Percentiles rank a stretch among this genome's conserved stretches.
phyloP scores from a whole-genome alignment of 306 rosid genomes.

The Castanopsis chinensis region DNA sequence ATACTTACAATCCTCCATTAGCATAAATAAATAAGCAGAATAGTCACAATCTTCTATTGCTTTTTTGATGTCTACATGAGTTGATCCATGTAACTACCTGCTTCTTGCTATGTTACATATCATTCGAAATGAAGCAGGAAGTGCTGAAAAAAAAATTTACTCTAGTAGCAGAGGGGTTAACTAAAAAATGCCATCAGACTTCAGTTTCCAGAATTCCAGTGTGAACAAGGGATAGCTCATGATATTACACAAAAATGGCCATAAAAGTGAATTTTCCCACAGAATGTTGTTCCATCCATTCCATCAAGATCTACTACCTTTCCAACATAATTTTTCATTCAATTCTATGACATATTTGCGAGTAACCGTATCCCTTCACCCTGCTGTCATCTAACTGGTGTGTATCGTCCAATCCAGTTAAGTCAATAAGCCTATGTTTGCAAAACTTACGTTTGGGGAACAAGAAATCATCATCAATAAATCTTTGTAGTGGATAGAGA shows the following conservation, averaged over 20 bases:
- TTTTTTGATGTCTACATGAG: neutral
- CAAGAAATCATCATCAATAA: conserved; percentile 2
- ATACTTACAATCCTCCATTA: neutral
- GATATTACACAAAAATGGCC: neutral
- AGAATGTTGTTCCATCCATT: neutral
- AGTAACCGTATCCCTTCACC: neutral
- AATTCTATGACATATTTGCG: neutral
- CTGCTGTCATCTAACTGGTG: conserved; percentile 8
- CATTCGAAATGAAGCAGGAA: too few species aligned
- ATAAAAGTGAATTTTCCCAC: neutral
- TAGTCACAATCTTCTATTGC: neutral
- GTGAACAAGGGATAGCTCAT: neutral
- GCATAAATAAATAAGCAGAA: too few species aligned
- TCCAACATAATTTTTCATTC: neutral
- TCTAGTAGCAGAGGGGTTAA: too few species aligned
- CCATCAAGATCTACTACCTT: neutral
- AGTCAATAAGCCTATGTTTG: conserved; percentile 11
- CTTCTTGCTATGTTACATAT: neutral
- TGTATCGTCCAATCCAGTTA: conserved; percentile 13
- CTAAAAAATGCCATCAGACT: neutral
- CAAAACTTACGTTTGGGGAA: conserved; percentile 1
- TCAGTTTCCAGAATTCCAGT: too few species aligned
- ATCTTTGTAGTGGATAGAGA: conserved; percentile 10
- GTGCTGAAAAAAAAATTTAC: too few species aligned
- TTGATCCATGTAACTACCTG: neutral